Evolutionary conservation across 2,329 filamentous ascomycete genomes (phyloP), one percentile per base, ranked within the genome.

Genomic region (Penicillium rolfsii): DNA sequence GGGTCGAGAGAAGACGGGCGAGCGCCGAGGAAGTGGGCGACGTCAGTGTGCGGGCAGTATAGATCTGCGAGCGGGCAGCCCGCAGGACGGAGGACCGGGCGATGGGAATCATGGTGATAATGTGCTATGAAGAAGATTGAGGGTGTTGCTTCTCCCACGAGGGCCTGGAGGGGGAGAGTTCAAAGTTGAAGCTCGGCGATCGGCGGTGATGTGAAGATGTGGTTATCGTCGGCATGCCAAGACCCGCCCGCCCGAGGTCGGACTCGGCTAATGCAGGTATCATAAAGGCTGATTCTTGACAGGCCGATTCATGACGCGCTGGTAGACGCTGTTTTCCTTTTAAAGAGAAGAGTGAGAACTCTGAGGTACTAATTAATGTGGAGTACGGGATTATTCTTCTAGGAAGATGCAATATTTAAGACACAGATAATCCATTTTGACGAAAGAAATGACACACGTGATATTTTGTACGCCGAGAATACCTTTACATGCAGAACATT

Each of bases 1-100:
- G 85, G 38, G 93, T 95, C 54, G 93, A 97, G 61, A 96, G 84
- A 63, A 96, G 82, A 70, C 90, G 86, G 70, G 84, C 83, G 66
- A 89, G 79, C 64, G 85, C 82, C 59, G 86, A 87, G 72, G 80
- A 77, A 67, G 80, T 79, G 65, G 79, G 76, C 59, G 75, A 80
- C 73, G 76, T 79, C 73, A 74, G 71, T 61, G 73, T 70, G 52
- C 70, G 68, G 61, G 74, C 70, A 54, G 74, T 63, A 57, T 77
- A 76, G 61, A 85, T 76, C 73, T 82, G 82, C 50, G 80, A 77
- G 64, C 78, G 78, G 64, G 74, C 72, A 57, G 77, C 76, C 65
- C 78, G 76, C 61, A 81, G 70, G 54, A 76, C 76, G 38, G 78
- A 79, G 40, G 75, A 64, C 67, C 76, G 69, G 55, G 75, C 74